Evolutionary conservation across 768 basidiomycete species (phyloP).

Genomic region (Glaciozyma antarctica): DNA sequence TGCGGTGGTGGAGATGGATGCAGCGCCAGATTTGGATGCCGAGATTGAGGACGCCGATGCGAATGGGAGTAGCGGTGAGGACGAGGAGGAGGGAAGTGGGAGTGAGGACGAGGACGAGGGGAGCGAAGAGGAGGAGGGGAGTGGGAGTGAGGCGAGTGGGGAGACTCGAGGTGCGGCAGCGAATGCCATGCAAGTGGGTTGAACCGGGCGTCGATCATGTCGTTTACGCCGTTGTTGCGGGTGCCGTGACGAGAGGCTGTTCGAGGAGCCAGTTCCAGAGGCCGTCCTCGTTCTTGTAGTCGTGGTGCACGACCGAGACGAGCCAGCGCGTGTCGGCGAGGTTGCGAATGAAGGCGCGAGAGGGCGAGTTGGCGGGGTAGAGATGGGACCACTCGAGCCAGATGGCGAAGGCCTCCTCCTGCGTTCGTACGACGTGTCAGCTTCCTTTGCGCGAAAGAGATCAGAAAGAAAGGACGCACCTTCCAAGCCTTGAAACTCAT

Average conservation of each 20-base stretch:
- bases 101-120: background rate
- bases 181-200: background rate
- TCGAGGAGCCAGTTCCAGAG: slow-evolving; percentile 74
- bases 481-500: slow-evolving; percentile 96
- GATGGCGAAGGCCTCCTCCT: slow-evolving; percentile 94
- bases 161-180: background rate
- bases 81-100: background rate
- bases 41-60: slow-evolving; percentile 25
- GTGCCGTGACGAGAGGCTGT: background rate
- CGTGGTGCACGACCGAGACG: slow-evolving; percentile 84
- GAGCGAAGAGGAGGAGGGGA: background rate
- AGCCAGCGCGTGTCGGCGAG: slow-evolving; percentile 74
- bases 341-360: slow-evolving; percentile 61
- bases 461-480: slow-evolving; percentile 45
- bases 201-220: too few species aligned
- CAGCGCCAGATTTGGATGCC: slow-evolving; percentile 18
- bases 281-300: slow-evolving; percentile 67
- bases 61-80: too few species aligned
- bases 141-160: background rate
- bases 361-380: slow-evolving; percentile 64
- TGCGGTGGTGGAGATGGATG: slow-evolving; percentile 1
- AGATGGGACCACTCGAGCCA: slow-evolving; percentile 91
- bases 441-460: background rate
- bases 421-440: background rate
- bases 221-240: too few species aligned